These are phyloP conservation scores for Psilocybe mexicana DNA, from an alignment of 1,284 basidiomycete species.

Conservation along the genomic window DNA sequence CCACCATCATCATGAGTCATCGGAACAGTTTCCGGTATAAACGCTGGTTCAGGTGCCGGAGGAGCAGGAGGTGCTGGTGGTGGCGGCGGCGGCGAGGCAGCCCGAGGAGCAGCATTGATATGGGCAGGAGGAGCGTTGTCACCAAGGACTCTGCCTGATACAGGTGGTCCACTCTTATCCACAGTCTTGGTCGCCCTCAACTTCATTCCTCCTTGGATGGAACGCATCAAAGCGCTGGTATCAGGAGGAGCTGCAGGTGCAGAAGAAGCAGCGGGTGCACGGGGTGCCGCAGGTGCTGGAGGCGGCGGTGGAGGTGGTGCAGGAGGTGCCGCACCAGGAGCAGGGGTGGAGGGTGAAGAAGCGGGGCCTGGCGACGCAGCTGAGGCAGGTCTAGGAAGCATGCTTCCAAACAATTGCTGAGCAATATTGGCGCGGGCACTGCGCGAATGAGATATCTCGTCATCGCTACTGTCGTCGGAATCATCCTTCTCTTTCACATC, in stretches of 20 bases:
- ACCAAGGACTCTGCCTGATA: slow-evolving; percentile 79
- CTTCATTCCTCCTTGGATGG: slow-evolving; percentile 81
- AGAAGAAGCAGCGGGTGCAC: slow-evolving; percentile 35
- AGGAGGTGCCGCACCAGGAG: slow-evolving; percentile 37
- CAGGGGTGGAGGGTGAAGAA: slow-evolving; percentile 36
- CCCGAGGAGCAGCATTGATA: slow-evolving; percentile 52
- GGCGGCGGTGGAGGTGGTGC: slow-evolving; percentile 28
- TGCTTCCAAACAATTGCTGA: slow-evolving; percentile 73
- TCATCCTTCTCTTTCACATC: slow-evolving; percentile 75
- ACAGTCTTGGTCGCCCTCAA: slow-evolving; percentile 82
- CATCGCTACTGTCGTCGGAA: slow-evolving; percentile 75
- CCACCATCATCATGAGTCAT: slow-evolving; percentile 19
- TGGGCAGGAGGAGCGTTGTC: slow-evolving; percentile 75
- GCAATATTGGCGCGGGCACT: slow-evolving; percentile 74
- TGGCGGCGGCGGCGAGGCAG: slow-evolving; percentile 38
- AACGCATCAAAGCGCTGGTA: slow-evolving; percentile 71
- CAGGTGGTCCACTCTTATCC: slow-evolving; percentile 74
- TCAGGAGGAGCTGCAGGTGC: slow-evolving; percentile 44
- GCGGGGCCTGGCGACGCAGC: slow-evolving; percentile 24
- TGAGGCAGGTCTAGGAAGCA: slow-evolving; percentile 43
- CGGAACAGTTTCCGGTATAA: slow-evolving; percentile 14
- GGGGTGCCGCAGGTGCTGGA: slow-evolving; percentile 32
- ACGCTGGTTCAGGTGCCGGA: background rate
- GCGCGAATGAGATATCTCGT: slow-evolving; percentile 70
- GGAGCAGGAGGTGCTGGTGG: slow-evolving; percentile 17